A percentile compares a stretch with the other conserved stretches of the same genome.
Evolutionary conservation across 805 yeast species (phyloP).

Genomic region (Candida sphagnicola): DNA sequence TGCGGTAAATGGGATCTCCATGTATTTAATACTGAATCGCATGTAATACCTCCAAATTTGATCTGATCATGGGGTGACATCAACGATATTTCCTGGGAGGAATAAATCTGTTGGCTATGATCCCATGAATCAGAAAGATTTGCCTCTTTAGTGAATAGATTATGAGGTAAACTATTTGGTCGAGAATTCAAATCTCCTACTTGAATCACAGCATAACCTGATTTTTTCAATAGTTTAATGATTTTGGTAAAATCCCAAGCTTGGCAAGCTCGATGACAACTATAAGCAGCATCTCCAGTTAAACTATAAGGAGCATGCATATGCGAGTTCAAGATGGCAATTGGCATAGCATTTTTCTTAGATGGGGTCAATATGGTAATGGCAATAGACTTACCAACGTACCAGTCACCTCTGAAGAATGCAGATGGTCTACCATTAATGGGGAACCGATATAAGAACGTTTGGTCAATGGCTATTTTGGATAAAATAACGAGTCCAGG

Average conservation of each 20-base stretch:
- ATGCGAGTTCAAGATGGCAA: slow-evolving; percentile 86
- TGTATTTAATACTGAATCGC: slow-evolving; percentile 83
- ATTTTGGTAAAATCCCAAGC: slow-evolving; percentile 91
- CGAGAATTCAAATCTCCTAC: slow-evolving; percentile 92
- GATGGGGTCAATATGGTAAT: slow-evolving; percentile 60
- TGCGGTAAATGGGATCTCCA: slow-evolving; percentile 62
- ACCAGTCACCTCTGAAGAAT: slow-evolving; percentile 94
- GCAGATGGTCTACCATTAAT: slow-evolving; percentile 94
- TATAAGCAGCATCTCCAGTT: slow-evolving; percentile 83
- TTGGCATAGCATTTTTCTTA: slow-evolving; percentile 41
- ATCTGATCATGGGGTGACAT: slow-evolving; percentile 52
- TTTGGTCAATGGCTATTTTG: slow-evolving; percentile 73
- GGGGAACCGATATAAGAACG: slow-evolving; percentile 81
- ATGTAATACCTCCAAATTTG: slow-evolving; percentile 74
- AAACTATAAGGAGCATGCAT: slow-evolving; percentile 91
- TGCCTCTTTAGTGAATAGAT: slow-evolving; percentile 65
- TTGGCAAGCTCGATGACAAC: slow-evolving; percentile 88
- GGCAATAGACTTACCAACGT: slow-evolving; percentile 87
- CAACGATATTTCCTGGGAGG: slow-evolving; percentile 16
- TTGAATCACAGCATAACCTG: slow-evolving; percentile 82
- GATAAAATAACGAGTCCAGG: slow-evolving; percentile 90
- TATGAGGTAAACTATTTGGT: slow-evolving; percentile 82
- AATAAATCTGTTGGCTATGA: slow-evolving; percentile 35
- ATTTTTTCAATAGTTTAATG: slow-evolving; percentile 53
- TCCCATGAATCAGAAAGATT: slow-evolving; percentile 83